Percentiles rank a stretch among this genome's conserved stretches.
These are phyloP conservation scores for Bigelowiella natans DNA, from an alignment of 78 protist genomes.

Conservation along the genomic window DNA sequence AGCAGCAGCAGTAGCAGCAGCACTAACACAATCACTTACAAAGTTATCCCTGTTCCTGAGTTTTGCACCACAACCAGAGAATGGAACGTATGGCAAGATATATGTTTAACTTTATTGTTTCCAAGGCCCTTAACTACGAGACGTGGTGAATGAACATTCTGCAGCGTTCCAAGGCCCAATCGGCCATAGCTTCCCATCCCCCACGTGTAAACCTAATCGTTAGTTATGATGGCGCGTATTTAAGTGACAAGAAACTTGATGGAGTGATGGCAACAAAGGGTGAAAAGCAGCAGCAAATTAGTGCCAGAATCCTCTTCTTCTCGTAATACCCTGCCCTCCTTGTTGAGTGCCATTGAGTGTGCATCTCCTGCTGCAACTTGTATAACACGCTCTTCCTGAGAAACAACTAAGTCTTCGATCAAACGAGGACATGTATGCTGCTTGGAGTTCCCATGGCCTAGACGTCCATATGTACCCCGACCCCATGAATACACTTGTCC, in stretches of 20 bases:
- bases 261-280: no score
- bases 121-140: neutral
- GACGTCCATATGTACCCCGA: neutral
- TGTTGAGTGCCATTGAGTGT: neutral
- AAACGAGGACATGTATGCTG: neutral
- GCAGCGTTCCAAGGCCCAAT: neutral
- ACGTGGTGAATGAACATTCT: neutral
- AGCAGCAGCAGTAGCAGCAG: no score
- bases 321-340: no score
- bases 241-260: no score
- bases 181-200: neutral
- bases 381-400: neutral
- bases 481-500: neutral
- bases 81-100: neutral
- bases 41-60: no score
- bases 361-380: neutral
- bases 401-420: neutral
- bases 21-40: no score
- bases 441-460: neutral
- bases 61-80: neutral
- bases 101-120: neutral
- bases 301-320: no score
- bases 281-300: no score
- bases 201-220: neutral
- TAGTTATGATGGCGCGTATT: no score